Conservation (phyloP, 2,329 filamentous ascomycete genomes). For the Leptographium galeiforme region DNA sequence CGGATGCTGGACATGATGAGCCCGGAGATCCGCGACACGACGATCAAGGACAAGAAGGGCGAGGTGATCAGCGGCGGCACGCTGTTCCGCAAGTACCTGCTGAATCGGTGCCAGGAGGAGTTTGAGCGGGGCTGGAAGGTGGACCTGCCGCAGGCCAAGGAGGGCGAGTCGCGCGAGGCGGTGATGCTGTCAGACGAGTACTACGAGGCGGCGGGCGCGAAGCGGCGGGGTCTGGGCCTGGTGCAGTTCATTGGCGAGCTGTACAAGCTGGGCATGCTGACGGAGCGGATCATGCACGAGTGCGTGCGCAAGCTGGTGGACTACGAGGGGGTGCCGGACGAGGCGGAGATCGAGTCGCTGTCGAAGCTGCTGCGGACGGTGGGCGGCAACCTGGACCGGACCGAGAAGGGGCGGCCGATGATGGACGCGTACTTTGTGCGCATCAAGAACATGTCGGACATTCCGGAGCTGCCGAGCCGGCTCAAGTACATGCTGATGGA, state of each 20-base stretch:
- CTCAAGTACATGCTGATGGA: constrained; percentile 96
- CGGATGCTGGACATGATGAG: constrained; percentile 95
- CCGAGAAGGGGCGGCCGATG: constrained; percentile 70
- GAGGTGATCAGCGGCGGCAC: constrained; percentile 83
- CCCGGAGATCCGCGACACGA: constrained; percentile 87
- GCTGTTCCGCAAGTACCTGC: constrained; percentile 94
- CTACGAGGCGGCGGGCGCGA: constrained; percentile 84
- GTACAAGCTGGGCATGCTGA: constrained; percentile 97
- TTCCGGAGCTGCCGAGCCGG: constrained; percentile 71
- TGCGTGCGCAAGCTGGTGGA: constrained; percentile 96
- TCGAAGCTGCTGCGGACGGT: constrained; percentile 87
- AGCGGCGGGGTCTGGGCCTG: constrained; percentile 91
- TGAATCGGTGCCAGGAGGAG: constrained; percentile 97
- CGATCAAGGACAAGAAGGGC: constrained; percentile 79
- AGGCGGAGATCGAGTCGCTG: constrained; percentile 91
- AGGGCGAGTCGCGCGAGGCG: constrained; percentile 67
- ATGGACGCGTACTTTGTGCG: constrained; percentile 92
- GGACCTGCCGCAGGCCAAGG: constrained; percentile 63
- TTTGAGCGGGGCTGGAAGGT: constrained; percentile 96
- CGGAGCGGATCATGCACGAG: constrained; percentile 98
- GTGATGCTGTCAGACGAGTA: constrained; percentile 91
- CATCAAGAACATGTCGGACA: constrained; percentile 69
- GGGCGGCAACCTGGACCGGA: constrained; percentile 69
- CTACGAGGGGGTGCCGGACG: constrained; percentile 84
- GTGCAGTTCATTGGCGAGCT: constrained; percentile 99